Evolutionary conservation across 148 eudicot genomes (phyloP), one percentile per base, ranked within the genome.

Genomic region (Silene latifolia): DNA sequence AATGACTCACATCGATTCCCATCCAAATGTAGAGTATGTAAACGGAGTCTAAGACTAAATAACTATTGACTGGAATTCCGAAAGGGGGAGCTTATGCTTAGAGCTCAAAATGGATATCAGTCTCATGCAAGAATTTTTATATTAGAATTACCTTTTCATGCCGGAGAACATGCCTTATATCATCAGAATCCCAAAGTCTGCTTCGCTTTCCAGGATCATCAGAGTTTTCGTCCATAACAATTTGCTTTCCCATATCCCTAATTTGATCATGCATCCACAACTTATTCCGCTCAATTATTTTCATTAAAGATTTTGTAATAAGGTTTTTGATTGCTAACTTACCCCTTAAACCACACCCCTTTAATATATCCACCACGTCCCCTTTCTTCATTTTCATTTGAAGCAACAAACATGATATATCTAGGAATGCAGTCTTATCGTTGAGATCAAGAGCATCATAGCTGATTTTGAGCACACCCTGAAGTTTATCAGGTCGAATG

Each of bases 181-280:
- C 81, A 66, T 7, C 39, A 71, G n/a, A 76, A 48, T 84, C 82
- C 93, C 93, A 89, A 6, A 89, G 62, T 76, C 93, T 87, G 69
- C 89, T 89, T 18, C 79, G 82, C 73, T 57, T 80, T 10, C 83
- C 86, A 47, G 56, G 77, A 65, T 85, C 80, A 46, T 73, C 19
- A 21, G 17, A 20, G 80, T 60, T 48, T 76, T 86, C 78, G 18
- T 77, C 77, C 9, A n/a, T 57, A 44, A 88, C 87, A 72, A 89
- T 88, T 82, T 89, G 85, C 73, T 83, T 86, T 63, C 93, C 93
- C 93, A 89, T 89, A 72, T 89, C 88, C 82, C 82, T 84, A 24
- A 88, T 71, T 74, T 88, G 91, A 80, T 87, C 93, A 82, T 89
- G 93, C 88, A 89, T 88, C 89, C 89, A 84, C 77, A 89, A 72